Evolutionary conservation across 768 basidiomycete genomes (phyloP).

Genomic region (Cytidiella melzeri): DNA sequence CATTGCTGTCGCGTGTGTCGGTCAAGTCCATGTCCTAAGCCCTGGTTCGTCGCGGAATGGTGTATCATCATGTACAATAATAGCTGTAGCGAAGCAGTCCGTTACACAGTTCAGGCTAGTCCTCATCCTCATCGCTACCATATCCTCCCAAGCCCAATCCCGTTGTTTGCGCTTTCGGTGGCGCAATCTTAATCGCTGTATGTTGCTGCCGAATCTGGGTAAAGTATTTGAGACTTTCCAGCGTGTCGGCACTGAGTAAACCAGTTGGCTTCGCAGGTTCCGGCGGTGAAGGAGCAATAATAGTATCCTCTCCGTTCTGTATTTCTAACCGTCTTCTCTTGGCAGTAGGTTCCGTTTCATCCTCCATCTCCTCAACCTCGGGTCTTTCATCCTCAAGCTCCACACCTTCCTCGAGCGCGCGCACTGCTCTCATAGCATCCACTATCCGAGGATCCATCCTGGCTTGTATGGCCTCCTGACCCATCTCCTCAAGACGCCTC

Average conservation of each 20-base stretch:
- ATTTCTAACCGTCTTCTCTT: slow-evolving; percentile 32
- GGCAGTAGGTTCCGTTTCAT: slow-evolving; percentile 21
- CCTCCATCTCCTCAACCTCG: slow-evolving; percentile 27
- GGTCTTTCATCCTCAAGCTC: slow-evolving; percentile 29
- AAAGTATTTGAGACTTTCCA: slow-evolving; percentile 89
- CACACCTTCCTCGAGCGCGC: slow-evolving; percentile 83
- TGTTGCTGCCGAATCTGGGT: slow-evolving; percentile 66
- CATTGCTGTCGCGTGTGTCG: background rate
- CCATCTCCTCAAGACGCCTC: slow-evolving; percentile 73
- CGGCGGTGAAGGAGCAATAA: slow-evolving; percentile 13
- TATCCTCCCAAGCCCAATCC: slow-evolving; percentile 68
- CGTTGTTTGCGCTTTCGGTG: slow-evolving; percentile 29
- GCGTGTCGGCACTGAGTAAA: slow-evolving; percentile 74
- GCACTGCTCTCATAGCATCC: slow-evolving; percentile 79
- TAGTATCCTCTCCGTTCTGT: slow-evolving; percentile 18
- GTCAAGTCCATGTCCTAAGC: background rate
- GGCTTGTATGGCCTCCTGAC: slow-evolving; percentile 80
- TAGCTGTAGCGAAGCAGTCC: background rate
- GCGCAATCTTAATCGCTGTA: slow-evolving; percentile 17
- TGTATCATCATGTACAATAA: slow-evolving; percentile 4
- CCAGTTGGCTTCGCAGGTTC: slow-evolving; percentile 39
- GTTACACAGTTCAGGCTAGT: background rate
- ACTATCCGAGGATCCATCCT: slow-evolving; percentile 84
- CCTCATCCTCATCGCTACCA: slow-evolving; percentile 66
- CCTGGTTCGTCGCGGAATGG: background rate